Conservation (phyloP, 768 basidiomycete genomes). For the Lentinus tigrinus region DNA sequence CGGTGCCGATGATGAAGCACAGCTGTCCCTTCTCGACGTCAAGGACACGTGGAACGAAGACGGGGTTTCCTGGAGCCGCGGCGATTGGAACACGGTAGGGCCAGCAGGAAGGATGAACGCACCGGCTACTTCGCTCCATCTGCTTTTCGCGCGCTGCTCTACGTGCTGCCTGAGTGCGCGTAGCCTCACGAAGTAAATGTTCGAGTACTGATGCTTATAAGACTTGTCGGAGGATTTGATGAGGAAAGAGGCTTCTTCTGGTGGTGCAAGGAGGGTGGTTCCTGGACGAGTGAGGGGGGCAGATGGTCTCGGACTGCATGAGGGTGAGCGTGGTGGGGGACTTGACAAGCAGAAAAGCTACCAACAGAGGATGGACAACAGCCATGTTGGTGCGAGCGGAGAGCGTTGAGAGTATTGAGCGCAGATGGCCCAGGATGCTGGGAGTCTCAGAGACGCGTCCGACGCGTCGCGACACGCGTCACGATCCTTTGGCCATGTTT, state of each 20-base stretch:
- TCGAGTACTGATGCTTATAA: conserved; percentile 71
- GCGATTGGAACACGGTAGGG: background rate
- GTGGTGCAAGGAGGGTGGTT: conserved; percentile 30
- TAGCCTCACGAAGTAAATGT: conserved; percentile 67
- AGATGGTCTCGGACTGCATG: conserved; percentile 22
- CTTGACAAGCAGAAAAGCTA: background rate
- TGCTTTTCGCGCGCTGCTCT: conserved; percentile 44
- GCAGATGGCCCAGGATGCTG: too few relatives aligned
- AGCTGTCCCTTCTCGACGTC: conserved; percentile 83
- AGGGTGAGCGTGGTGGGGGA: background rate
- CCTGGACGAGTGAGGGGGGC: conserved; percentile 27
- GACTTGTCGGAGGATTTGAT: conserved; percentile 45
- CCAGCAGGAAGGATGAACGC: conserved; percentile 13
- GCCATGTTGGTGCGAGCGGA: conserved; percentile 9
- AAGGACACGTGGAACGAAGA: conserved; percentile 75
- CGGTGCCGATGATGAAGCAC: conserved; percentile 91
- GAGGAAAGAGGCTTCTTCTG: conserved; percentile 38
- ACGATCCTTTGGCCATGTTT: conserved; percentile 13
- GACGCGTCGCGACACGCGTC: conserved; percentile 18
- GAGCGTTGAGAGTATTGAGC: too few relatives aligned
- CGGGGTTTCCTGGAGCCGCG: conserved; percentile 55
- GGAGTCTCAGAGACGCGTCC: background rate
- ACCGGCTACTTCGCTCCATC: conserved; percentile 52
- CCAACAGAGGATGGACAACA: conserved; percentile 10
- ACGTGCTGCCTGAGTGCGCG: conserved; percentile 48